Percentiles rank a stretch among this genome's conserved stretches.
Evolutionary conservation across 2,329 filamentous ascomycete species (phyloP).

Genomic region (Penicillium sp.): DNA sequence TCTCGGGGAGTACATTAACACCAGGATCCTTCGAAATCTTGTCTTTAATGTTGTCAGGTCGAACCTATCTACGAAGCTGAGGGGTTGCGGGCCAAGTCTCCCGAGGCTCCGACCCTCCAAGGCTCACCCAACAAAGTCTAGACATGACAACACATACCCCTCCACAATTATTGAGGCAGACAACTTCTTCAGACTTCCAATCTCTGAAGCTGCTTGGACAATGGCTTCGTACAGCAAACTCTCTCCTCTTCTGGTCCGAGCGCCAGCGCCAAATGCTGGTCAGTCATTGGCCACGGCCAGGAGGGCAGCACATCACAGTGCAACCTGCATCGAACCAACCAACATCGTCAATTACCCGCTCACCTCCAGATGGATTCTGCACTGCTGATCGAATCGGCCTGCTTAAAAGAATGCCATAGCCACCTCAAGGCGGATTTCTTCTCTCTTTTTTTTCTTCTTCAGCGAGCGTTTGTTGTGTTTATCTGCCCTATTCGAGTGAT

Average conservation of each 20-base stretch:
- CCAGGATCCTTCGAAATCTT: not conserved
- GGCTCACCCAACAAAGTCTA: not conserved
- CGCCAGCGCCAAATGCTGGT: not conserved
- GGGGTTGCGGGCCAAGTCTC: not conserved
- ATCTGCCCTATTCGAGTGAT: conserved; percentile 49
- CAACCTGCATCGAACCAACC: conserved; percentile 11
- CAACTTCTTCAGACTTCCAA: not conserved
- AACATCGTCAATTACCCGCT: conserved; percentile 12
- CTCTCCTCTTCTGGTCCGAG: conserved; percentile 3
- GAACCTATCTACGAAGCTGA: no score
- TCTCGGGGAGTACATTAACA: not conserved
- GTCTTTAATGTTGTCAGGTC: not conserved
- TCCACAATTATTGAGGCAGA: conserved; percentile 1
- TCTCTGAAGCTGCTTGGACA: not conserved
- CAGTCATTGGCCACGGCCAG: not conserved
- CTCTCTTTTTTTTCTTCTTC: conserved; percentile 52
- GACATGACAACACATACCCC: not conserved
- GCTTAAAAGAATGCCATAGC: conserved; percentile 25
- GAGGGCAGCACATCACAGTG: conserved; percentile 9
- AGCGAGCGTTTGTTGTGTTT: conserved; percentile 59
- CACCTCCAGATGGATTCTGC: conserved; percentile 8
- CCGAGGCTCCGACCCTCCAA: not conserved
- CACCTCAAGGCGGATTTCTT: conserved; percentile 29
- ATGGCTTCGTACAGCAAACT: not conserved
- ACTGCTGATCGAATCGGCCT: conserved; percentile 20